phyloP scores from a whole-genome alignment of 805 yeast species.

The Starmera dryadoides region DNA sequence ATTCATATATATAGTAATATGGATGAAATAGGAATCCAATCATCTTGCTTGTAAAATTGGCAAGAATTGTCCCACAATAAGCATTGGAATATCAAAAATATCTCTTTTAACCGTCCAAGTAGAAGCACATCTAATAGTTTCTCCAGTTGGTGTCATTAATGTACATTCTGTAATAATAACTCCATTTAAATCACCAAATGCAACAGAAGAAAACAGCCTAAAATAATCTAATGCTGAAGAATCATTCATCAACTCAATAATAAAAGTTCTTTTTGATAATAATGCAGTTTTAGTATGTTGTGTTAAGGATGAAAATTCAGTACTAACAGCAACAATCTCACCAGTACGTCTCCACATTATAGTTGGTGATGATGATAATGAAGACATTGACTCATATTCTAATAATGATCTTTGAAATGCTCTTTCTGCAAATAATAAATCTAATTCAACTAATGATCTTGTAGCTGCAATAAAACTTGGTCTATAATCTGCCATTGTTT shows the following conservation, averaged over 20 bases:
- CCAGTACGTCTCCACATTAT: conserved; percentile 85
- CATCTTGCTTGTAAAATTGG: conserved; percentile 42
- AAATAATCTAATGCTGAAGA: conserved; percentile 67
- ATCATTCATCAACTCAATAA: conserved; percentile 80
- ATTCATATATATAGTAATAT: too few species aligned
- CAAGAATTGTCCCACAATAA: conserved; percentile 73
- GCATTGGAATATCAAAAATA: conserved; percentile 77
- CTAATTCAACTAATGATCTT: conserved; percentile 63
- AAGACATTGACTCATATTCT: conserved; percentile 47
- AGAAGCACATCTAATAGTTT: conserved; percentile 56
- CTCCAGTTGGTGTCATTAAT: conserved; percentile 27
- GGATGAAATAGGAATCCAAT: background rate
- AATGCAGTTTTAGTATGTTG: conserved; percentile 55
- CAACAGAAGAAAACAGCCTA: conserved; percentile 47
- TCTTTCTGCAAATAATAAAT: conserved; percentile 54
- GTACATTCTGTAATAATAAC: conserved; percentile 33
- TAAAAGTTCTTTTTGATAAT: conserved; percentile 54
- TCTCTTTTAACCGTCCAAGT: conserved; percentile 85
- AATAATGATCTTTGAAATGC: conserved; percentile 48
- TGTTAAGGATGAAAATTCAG: conserved; percentile 64
- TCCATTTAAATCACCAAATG: conserved; percentile 42
- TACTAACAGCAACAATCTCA: conserved; percentile 72
- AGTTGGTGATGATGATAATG: conserved; percentile 65
- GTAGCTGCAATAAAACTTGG: conserved; percentile 77
- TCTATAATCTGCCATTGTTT: conserved; percentile 44